These are phyloP conservation scores for Colletotrichum chrysophilum DNA, from an alignment of 2,329 filamentous ascomycete species.

Conservation along the genomic window DNA sequence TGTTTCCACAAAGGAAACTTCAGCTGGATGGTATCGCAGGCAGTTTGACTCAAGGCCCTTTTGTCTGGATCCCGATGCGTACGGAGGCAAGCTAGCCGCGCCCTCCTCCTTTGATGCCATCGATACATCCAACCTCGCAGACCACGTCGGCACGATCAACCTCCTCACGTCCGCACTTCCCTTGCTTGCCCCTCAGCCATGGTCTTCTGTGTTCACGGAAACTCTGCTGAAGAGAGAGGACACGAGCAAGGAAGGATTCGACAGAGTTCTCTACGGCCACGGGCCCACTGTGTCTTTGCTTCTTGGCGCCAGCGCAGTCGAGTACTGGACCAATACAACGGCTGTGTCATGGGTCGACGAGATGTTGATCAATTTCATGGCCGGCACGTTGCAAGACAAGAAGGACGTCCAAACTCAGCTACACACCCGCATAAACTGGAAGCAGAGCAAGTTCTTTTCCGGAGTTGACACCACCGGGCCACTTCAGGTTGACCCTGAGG, in stretches of 20 bases:
- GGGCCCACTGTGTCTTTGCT: slow-evolving; percentile 52
- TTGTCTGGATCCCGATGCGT: slow-evolving; percentile 45
- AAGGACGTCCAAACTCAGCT: slow-evolving; percentile 21
- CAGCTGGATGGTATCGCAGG: slow-evolving; percentile 47
- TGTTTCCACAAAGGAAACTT: slow-evolving; percentile 28
- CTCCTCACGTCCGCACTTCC: slow-evolving; percentile 47
- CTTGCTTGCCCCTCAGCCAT: slow-evolving; percentile 47
- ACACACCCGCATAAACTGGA: slow-evolving; percentile 40
- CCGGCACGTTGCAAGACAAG: neutral
- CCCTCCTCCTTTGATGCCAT: slow-evolving; percentile 58
- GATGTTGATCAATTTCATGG: slow-evolving; percentile 30
- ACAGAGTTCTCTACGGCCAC: slow-evolving; percentile 51
- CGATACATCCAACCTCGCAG: slow-evolving; percentile 54
- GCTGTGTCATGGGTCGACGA: slow-evolving; percentile 45
- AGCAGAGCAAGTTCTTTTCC: slow-evolving; percentile 36
- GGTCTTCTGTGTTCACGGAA: slow-evolving; percentile 50
- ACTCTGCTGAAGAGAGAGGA: slow-evolving; percentile 23
- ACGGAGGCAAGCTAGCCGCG: slow-evolving; percentile 36
- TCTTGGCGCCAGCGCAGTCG: slow-evolving; percentile 53
- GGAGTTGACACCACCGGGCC: slow-evolving; percentile 24
- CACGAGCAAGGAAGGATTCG: slow-evolving; percentile 35
- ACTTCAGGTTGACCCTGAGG: slow-evolving; percentile 37
- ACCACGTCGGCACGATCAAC: slow-evolving; percentile 43
- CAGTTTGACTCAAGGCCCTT: slow-evolving; percentile 44
- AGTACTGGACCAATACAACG: slow-evolving; percentile 56